Conservation (phyloP, 306 rosid species). For the Sicyos edulis region DNA sequence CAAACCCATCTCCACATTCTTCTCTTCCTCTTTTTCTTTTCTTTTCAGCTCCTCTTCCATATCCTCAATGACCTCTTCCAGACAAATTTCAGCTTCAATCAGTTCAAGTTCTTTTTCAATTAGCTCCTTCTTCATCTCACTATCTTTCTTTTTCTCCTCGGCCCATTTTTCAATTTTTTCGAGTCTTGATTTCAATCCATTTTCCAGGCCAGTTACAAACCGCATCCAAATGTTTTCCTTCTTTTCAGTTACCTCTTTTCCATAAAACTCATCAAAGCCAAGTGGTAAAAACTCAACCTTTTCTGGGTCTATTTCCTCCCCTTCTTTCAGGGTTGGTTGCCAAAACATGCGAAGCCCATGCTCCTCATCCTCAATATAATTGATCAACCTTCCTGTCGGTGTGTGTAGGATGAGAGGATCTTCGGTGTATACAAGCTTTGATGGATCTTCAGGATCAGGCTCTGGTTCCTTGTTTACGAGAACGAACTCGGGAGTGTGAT, state of each 20-base stretch:
- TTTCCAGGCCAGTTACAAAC: constrained; percentile 40
- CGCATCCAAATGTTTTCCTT: constrained; percentile 33
- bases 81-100: constrained; percentile 56
- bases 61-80: constrained; percentile 68
- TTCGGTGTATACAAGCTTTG: constrained; percentile 56
- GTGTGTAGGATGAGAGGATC: constrained; percentile 85
- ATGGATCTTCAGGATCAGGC: constrained; percentile 85
- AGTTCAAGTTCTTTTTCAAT: constrained; percentile 61
- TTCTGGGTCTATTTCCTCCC: constrained; percentile 59
- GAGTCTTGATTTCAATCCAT: constrained; percentile 38
- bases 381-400: constrained; percentile 66
- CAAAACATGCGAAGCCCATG: constrained; percentile 77
- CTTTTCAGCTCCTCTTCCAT: constrained; percentile 53
- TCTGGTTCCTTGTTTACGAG: constrained; percentile 74
- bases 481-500: constrained; percentile 72
- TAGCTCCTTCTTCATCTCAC: constrained; percentile 45
- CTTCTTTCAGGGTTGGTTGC: constrained; percentile 69
- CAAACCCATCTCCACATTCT: constrained; percentile 47
- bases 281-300: constrained; percentile 68
- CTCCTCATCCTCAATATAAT: constrained; percentile 70
- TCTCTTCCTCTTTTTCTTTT: constrained; percentile 66
- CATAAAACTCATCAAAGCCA: constrained; percentile 81
- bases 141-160: constrained; percentile 51
- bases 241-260: constrained; percentile 23
- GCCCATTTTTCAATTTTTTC: constrained; percentile 57